phyloP scores from a whole-genome alignment of 805 yeast species.

The Candida sithepensis region DNA sequence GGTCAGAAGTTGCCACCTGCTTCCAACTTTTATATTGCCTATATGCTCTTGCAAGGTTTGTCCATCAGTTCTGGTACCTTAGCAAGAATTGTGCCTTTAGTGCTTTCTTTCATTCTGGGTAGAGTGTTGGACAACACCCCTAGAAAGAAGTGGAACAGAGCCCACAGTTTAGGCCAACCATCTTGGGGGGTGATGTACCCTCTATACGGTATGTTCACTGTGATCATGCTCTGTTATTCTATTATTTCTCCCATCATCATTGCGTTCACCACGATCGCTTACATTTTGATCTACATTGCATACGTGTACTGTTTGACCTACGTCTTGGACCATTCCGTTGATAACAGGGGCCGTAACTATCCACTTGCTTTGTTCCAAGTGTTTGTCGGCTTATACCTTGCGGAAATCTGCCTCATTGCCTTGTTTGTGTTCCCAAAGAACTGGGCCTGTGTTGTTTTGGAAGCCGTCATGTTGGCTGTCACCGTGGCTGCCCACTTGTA shows the following conservation, averaged over 20 bases:
- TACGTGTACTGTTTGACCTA: conserved; percentile 59
- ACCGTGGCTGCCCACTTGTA: conserved; percentile 60
- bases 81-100: conserved; percentile 69
- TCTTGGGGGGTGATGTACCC: conserved; percentile 86
- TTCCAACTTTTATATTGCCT: conserved; percentile 84
- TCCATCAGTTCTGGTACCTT: conserved; percentile 72
- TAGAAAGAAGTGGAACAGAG: conserved; percentile 85
- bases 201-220: conserved; percentile 65
- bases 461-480: conserved; percentile 53
- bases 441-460: conserved; percentile 76
- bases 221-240: conserved; percentile 71
- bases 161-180: conserved; percentile 58
- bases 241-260: conserved; percentile 73
- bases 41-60: conserved; percentile 78
- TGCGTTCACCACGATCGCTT: conserved; percentile 61
- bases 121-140: conserved; percentile 80
- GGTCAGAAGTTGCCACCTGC: conserved; percentile 82
- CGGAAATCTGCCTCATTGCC: conserved; percentile 66
- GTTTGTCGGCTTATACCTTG: conserved; percentile 67
- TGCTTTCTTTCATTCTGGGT: conserved; percentile 69
- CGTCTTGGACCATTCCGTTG: conserved; percentile 57
- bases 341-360: conserved; percentile 70
- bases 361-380: conserved; percentile 69
- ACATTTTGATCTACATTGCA: conserved; percentile 56
- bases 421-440: conserved; percentile 72